phyloP scores from a whole-genome alignment of 2,329 filamentous ascomycete genomes.

The Cadophora malorum region DNA sequence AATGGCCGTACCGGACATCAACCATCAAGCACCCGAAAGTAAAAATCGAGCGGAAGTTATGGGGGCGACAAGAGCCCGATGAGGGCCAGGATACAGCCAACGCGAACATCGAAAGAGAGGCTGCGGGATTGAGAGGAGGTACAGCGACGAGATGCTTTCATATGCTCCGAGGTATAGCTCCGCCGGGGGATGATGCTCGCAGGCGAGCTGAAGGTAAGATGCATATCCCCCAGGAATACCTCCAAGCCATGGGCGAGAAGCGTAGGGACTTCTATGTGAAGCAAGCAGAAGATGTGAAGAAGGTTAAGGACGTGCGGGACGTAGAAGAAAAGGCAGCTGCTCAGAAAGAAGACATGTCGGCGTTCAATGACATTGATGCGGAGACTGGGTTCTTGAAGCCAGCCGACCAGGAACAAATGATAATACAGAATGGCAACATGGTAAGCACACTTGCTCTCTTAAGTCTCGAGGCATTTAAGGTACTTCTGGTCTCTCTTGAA shows the following conservation, averaged over 20 bases:
- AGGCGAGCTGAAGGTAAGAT: conserved; percentile 1
- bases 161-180: background rate
- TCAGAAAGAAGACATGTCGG: background rate
- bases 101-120: background rate
- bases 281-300: background rate
- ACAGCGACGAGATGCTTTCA: background rate
- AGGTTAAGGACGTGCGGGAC: background rate
- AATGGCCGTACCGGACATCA: background rate
- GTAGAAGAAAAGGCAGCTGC: background rate
- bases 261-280: background rate
- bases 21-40: background rate
- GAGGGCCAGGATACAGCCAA: background rate
- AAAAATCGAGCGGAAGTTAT: background rate
- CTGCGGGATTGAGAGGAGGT: background rate
- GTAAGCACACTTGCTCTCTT: background rate
- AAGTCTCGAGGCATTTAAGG: background rate
- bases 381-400: background rate
- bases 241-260: background rate
- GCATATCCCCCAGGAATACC: background rate
- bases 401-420: background rate
- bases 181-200: background rate
- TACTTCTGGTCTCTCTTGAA: background rate
- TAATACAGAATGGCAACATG: background rate
- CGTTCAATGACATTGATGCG: background rate
- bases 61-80: background rate